Conservation (phyloP, 257 asterid species). For the Salvia hispanica region DNA sequence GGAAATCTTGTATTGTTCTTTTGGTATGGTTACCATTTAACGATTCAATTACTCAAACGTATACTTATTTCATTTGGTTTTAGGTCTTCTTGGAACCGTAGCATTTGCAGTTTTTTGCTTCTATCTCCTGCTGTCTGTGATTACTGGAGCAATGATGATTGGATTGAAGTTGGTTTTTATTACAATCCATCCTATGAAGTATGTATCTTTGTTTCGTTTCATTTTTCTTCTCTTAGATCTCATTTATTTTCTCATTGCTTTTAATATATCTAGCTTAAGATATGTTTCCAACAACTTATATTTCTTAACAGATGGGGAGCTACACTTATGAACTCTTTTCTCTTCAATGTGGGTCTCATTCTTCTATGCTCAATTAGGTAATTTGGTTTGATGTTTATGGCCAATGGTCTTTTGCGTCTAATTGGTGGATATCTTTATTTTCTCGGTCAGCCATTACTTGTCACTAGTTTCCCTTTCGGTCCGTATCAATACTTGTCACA, state of each 20-base stretch:
- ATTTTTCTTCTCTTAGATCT: slow-evolving; percentile 21
- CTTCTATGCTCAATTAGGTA: slow-evolving; percentile 94
- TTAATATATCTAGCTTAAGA: slow-evolving; percentile 1
- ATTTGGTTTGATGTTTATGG: slow-evolving; percentile 12
- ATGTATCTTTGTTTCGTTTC: slow-evolving; percentile 29
- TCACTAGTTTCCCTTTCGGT: no score
- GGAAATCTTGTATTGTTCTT: slow-evolving; percentile 6
- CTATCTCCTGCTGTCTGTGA: slow-evolving; percentile 83
- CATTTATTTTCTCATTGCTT: slow-evolving; percentile 9
- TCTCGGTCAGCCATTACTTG: no score
- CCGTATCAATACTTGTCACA: no score
- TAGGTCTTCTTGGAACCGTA: slow-evolving; percentile 87
- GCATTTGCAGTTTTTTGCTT: slow-evolving; percentile 97
- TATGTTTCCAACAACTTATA: slow-evolving; percentile 29
- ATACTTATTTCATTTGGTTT: slow-evolving; percentile 31
- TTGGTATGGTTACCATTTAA: slow-evolving; percentile 22
- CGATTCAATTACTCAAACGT: slow-evolving; percentile 22
- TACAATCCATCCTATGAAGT: slow-evolving; percentile 96
- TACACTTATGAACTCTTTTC: slow-evolving; percentile 90
- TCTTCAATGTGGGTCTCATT: slow-evolving; percentile 88
- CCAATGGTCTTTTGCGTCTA: neutral
- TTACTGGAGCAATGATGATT: slow-evolving; percentile 92
- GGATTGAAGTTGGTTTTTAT: slow-evolving; percentile 82
- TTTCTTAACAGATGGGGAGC: slow-evolving; percentile 80
- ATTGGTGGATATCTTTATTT: neutral